Evolutionary conservation across 2,329 filamentous ascomycete species (phyloP).

Genomic region (Hypomyces rosellus): DNA sequence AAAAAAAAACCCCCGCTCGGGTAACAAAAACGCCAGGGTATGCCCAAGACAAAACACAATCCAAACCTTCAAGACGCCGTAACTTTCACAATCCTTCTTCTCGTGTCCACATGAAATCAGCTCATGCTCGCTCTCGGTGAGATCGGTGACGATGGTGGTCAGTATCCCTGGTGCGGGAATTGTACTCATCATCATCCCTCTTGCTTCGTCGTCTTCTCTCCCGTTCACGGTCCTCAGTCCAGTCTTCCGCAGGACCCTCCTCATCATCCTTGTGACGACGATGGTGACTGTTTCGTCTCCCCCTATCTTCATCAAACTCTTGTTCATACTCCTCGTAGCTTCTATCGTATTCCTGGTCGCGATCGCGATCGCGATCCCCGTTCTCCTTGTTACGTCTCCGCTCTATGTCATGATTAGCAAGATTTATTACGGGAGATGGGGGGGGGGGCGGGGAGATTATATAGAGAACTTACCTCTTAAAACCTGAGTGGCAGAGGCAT

Average conservation of each 20-base stretch:
- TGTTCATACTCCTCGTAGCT: conserved; percentile 25
- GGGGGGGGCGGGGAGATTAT: neutral
- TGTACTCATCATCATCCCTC: conserved; percentile 18
- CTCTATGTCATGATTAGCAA: conserved; percentile 15
- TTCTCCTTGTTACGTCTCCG: conserved; percentile 27
- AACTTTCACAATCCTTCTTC: neutral
- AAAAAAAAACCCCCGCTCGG: too few species aligned
- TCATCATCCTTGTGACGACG: conserved; percentile 29
- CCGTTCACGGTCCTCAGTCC: conserved; percentile 7
- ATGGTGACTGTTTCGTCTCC: conserved; percentile 21
- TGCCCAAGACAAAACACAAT: neutral
- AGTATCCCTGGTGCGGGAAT: conserved; percentile 9
- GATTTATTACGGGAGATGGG: neutral
- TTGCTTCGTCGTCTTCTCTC: conserved; percentile 17
- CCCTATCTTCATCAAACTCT: conserved; percentile 20
- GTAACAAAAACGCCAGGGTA: neutral
- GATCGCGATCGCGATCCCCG: conserved; percentile 28
- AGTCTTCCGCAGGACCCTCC: conserved; percentile 3
- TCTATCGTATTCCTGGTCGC: conserved; percentile 23
- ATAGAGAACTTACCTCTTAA: conserved; percentile 59
- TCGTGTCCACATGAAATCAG: neutral
- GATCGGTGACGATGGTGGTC: conserved; percentile 17
- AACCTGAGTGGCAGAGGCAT: conserved; percentile 73
- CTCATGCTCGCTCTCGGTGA: conserved; percentile 12
- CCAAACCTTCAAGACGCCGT: neutral